phyloP scores from a whole-genome alignment of 2,329 filamentous ascomycete genomes.

The Verticillium isaacii region DNA sequence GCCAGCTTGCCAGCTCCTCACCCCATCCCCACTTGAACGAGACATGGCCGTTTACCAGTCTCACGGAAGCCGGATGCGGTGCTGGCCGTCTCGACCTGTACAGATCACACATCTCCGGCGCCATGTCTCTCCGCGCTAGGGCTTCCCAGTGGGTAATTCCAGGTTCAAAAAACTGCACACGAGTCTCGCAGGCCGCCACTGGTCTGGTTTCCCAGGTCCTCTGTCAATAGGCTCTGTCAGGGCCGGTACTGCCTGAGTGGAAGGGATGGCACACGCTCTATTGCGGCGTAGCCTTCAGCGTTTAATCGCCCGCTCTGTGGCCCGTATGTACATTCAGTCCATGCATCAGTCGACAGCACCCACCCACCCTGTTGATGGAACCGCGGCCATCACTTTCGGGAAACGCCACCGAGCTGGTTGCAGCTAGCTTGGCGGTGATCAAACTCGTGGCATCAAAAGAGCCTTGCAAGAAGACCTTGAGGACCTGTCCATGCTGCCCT shows the following conservation, averaged over 20 bases:
- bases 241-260: not conserved
- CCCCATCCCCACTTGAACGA: not conserved
- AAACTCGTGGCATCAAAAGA: not conserved
- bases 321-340: not conserved
- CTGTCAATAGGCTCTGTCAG: too few relatives aligned
- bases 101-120: not conserved
- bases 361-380: not conserved
- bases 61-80: not conserved
- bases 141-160: not conserved
- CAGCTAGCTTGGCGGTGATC: constrained; percentile 1
- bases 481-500: not conserved
- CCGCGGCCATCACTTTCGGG: not conserved
- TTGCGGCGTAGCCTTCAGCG: not conserved
- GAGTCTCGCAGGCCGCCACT: too few relatives aligned
- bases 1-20: not conserved
- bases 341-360: not conserved
- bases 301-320: not conserved
- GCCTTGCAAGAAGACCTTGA: not conserved
- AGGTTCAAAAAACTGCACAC: too few relatives aligned
- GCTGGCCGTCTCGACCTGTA: not conserved
- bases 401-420: constrained; percentile 1
- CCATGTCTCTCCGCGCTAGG: not conserved
- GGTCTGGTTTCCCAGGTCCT: too few relatives aligned
- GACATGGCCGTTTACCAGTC: not conserved
- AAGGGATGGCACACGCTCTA: not conserved